Conservation (phyloP, 345 rosid genomes). For the Lepidium sativum region DNA sequence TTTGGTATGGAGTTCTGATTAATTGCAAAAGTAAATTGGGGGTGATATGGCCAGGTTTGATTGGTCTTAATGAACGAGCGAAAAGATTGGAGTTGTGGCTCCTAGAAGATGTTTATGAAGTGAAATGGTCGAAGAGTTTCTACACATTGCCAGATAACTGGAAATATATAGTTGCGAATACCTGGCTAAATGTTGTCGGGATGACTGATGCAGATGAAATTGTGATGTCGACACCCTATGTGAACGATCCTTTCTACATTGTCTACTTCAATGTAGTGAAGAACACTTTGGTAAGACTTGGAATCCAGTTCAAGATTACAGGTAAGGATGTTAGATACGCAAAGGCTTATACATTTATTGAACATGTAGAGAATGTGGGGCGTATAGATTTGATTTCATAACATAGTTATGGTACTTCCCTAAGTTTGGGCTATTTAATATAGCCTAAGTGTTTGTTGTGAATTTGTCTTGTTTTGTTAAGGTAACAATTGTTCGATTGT, state of each 20-base stretch:
- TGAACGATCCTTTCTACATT: background rate
- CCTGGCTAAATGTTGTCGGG: background rate
- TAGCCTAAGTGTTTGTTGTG: background rate
- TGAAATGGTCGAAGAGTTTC: background rate
- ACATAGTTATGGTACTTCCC: background rate
- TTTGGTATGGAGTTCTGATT: background rate
- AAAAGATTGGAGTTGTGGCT: background rate
- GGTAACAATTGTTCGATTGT: no score
- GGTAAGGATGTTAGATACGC: background rate
- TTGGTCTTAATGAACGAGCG: no score
- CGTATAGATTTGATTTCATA: background rate
- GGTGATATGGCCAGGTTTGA: no score
- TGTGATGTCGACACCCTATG: background rate
- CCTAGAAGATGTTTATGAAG: background rate
- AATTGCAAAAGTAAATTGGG: background rate
- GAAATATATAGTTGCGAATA: background rate
- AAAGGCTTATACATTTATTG: background rate
- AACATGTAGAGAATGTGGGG: background rate
- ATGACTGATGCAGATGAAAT: background rate
- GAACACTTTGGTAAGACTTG: background rate
- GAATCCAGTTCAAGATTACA: background rate
- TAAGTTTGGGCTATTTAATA: background rate
- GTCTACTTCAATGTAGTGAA: background rate
- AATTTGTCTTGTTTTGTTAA: background rate
- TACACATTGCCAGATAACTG: background rate